Percentiles rank a stretch among this genome's conserved stretches.
Conservation (phyloP, 148 eudicot genomes). For the Amaranthus hypochondriacus region DNA sequence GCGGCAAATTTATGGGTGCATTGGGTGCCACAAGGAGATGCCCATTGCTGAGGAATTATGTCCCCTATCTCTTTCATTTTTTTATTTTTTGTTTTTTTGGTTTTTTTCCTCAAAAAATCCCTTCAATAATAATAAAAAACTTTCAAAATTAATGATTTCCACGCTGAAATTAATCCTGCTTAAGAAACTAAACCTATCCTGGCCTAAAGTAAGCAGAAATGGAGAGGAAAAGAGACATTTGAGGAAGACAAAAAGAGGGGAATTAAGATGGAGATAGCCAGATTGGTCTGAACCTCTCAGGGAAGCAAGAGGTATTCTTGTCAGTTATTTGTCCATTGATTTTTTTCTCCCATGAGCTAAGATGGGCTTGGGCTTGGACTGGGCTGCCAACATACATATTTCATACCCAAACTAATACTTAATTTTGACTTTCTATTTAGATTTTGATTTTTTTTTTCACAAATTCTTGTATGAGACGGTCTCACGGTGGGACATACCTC, state of each 20-base stretch:
- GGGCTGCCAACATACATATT: too few species aligned
- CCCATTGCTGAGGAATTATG: conserved; percentile 76
- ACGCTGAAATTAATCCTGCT: background rate
- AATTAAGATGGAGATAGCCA: background rate
- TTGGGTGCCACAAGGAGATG: conserved; percentile 76
- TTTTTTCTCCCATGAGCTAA: background rate
- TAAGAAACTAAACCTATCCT: background rate
- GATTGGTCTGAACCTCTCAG: background rate
- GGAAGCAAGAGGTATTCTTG: background rate
- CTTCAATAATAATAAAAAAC: background rate
- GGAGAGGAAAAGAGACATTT: conserved; percentile 15
- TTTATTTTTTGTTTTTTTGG: background rate
- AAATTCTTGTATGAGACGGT: too few species aligned
- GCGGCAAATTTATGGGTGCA: conserved; percentile 90
- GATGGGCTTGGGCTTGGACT: too few species aligned
- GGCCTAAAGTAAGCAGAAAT: background rate
- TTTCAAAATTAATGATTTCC: background rate
- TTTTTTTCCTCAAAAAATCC: background rate
- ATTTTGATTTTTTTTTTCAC: too few species aligned
- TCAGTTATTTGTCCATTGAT: conserved; percentile 7
- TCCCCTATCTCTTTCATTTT: conserved; percentile 37
- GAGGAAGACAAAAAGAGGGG: background rate
- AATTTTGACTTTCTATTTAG: too few species aligned
- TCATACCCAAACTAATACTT: too few species aligned
- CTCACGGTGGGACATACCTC: too few species aligned